A percentile compares a stretch with the other conserved stretches of the same genome.
Evolutionary conservation across 768 basidiomycete species (phyloP).

Genomic region (Mycena chlorophos): DNA sequence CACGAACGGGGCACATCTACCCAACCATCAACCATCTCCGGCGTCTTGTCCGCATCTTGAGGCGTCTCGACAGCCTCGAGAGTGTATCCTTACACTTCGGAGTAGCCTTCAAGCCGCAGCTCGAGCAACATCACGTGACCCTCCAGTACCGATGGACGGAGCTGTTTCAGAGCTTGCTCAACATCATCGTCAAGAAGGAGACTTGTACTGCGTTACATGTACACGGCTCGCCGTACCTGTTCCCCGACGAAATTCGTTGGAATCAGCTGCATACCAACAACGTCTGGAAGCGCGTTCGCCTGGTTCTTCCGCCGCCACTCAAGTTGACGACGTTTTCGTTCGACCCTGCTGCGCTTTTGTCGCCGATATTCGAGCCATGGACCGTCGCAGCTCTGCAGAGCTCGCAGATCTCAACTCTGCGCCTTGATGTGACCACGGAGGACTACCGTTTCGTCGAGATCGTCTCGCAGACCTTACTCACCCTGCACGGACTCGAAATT

Average conservation of each 20-base stretch:
- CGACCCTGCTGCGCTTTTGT: not conserved
- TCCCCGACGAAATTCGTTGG: not conserved
- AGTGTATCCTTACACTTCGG: not conserved
- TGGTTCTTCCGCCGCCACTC: not conserved
- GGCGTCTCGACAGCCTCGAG: not conserved
- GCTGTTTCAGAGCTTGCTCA: not conserved
- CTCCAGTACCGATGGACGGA: slow-evolving; percentile 2
- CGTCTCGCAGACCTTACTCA: not conserved
- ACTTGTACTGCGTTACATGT: not conserved
- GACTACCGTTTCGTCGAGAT: not conserved
- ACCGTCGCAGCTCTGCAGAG: not conserved
- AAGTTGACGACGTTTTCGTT: not conserved
- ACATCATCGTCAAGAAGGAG: not conserved
- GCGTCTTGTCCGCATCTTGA: not conserved
- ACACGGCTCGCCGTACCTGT: not conserved
- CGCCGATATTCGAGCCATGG: slow-evolving; percentile 5
- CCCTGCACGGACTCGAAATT: slow-evolving; percentile 3
- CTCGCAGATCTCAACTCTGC: not conserved
- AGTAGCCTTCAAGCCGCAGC: not conserved
- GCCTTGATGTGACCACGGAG: not conserved
- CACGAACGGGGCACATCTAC: not conserved
- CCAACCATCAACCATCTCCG: slow-evolving; percentile 1
- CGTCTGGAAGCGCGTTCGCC: not conserved
- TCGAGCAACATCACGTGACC: not conserved
- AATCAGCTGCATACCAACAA: not conserved